Evolutionary conservation across 1,284 basidiomycete genomes (phyloP).

Genomic region (Naganishia liquefaciens): DNA sequence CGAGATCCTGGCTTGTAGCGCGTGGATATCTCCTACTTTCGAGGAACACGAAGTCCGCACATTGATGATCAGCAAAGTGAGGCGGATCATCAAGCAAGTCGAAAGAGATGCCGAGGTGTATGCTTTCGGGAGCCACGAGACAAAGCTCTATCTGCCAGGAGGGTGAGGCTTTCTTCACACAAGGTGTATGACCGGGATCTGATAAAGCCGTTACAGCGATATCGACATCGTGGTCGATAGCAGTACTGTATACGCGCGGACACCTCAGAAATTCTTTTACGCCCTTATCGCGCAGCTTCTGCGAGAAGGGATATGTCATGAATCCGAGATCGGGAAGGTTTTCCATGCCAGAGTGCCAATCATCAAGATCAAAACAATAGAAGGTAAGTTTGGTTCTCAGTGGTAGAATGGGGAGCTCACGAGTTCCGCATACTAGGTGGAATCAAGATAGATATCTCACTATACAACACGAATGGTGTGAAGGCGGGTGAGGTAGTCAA

Average conservation of each 20-base stretch:
- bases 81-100: constrained; percentile 63
- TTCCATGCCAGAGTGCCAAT: constrained; percentile 89
- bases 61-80: constrained; percentile 73
- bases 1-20: constrained; percentile 80
- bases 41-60: constrained; percentile 81
- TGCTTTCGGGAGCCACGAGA: constrained; percentile 92
- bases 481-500: constrained; percentile 78
- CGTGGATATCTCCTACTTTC: constrained; percentile 82
- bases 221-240: constrained; percentile 61
- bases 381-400: constrained; percentile 52
- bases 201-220: constrained; percentile 51
- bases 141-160: constrained; percentile 87
- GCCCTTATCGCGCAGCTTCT: constrained; percentile 50
- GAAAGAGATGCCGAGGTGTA: constrained; percentile 81
- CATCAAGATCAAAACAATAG: constrained; percentile 82
- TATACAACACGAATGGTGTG: constrained; percentile 85
- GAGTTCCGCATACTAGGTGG: constrained; percentile 56
- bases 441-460: constrained; percentile 84
- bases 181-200: not conserved
- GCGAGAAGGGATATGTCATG: constrained; percentile 57
- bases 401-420: too few relatives aligned
- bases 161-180: constrained; percentile 65
- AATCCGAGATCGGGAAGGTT: constrained; percentile 72
- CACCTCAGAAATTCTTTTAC: constrained; percentile 51
- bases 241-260: constrained; percentile 46